These are phyloP conservation scores for Arachis hypogaea DNA, from an alignment of 306 rosid species.

Conservation along the genomic window DNA sequence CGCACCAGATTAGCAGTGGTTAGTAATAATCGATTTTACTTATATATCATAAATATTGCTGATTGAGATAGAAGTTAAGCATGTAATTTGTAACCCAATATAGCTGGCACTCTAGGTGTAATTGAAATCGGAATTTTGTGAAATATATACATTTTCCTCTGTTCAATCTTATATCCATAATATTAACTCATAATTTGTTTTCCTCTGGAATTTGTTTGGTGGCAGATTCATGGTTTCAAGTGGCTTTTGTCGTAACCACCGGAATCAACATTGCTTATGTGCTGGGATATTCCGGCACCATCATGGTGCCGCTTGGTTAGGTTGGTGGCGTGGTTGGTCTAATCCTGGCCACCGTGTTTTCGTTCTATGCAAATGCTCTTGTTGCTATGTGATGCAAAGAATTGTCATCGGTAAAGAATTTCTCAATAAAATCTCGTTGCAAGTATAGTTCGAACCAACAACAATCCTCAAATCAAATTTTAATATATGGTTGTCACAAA, in stretches of 20 bases:
- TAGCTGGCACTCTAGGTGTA: background rate
- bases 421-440: constrained; percentile 57
- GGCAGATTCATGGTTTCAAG: constrained; percentile 96
- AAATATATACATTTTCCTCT: background rate
- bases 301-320: constrained; percentile 87
- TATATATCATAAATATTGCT: background rate
- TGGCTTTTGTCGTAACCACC: constrained; percentile 78
- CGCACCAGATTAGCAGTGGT: constrained; percentile 90
- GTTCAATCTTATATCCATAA: too few species aligned
- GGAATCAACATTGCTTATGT: constrained; percentile 96
- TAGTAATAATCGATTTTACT: background rate
- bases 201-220: too few species aligned
- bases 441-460: constrained; percentile 66
- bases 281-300: constrained; percentile 81
- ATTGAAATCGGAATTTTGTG: background rate
- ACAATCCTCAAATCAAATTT: constrained; percentile 47
- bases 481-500: too few species aligned
- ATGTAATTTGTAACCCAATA: background rate
- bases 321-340: too few species aligned
- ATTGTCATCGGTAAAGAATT: too few species aligned
- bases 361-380: constrained; percentile 80
- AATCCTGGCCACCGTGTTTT: constrained; percentile 38
- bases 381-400: constrained; percentile 85
- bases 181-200: too few species aligned
- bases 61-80: background rate